Percentiles rank a stretch among this genome's conserved stretches.
Conservation (phyloP, 2,329 filamentous ascomycete species). For the Ophiostoma piceae region DNA sequence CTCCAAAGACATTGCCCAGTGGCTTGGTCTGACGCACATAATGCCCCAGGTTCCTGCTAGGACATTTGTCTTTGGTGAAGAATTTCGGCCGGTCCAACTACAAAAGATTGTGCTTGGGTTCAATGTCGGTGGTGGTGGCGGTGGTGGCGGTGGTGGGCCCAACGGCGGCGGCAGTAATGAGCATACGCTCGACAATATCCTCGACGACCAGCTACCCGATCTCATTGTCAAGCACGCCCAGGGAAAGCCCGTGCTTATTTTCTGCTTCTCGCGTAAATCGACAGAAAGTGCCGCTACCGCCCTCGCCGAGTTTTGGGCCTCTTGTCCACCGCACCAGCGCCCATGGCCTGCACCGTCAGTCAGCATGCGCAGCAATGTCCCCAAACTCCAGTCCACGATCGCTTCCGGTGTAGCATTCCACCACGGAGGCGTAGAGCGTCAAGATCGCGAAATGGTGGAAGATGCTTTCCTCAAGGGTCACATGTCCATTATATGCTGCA, state of each 20-base stretch:
- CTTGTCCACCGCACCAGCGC: constrained; percentile 45
- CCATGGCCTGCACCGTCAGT: constrained; percentile 59
- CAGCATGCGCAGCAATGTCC: constrained; percentile 49
- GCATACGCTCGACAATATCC: constrained; percentile 67
- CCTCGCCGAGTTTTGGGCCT: constrained; percentile 61
- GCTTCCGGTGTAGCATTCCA: constrained; percentile 68
- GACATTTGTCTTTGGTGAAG: constrained; percentile 68
- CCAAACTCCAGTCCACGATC: constrained; percentile 51
- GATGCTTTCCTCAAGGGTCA: constrained; percentile 62
- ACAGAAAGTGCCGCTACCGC: constrained; percentile 62
- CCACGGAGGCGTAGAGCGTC: constrained; percentile 65
- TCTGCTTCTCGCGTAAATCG: constrained; percentile 72
- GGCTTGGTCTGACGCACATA: constrained; percentile 64
- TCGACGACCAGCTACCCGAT: constrained; percentile 60
- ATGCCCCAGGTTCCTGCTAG: constrained; percentile 59
- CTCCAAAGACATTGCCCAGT: constrained; percentile 70
- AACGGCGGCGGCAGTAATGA: constrained; percentile 52
- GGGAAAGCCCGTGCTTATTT: constrained; percentile 74
- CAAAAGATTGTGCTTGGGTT: constrained; percentile 74
- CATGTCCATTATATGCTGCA: constrained; percentile 80
- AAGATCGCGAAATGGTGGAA: constrained; percentile 63
- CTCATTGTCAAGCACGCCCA: constrained; percentile 62
- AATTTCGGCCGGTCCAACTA: constrained; percentile 71
- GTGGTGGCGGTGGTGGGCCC: neutral
- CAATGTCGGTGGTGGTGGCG: constrained; percentile 38